Evolutionary conservation across 345 rosid genomes (phyloP).

Genomic region (Citrus sinensis): DNA sequence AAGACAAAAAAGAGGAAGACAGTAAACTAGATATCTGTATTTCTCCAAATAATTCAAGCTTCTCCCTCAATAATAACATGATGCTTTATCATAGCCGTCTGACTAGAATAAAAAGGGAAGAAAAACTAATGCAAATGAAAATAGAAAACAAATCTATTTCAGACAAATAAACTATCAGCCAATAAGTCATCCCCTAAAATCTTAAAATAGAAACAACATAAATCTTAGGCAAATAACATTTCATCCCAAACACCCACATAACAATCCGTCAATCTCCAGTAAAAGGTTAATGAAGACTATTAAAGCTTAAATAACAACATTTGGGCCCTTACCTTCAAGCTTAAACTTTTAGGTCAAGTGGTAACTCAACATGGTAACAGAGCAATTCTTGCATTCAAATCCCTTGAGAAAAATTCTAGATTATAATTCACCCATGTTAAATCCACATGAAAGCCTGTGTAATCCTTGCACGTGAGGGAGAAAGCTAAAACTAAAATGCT

Average conservation of each 20-base stretch:
- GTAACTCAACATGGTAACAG: background rate
- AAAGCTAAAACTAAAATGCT: background rate
- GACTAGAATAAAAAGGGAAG: background rate
- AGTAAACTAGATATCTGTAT: background rate
- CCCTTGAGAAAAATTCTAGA: background rate
- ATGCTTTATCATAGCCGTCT: background rate
- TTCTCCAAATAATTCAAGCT: background rate
- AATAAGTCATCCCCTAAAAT: background rate
- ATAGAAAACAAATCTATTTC: background rate
- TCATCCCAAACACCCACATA: background rate
- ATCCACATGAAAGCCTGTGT: background rate
- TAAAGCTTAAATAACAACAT: background rate
- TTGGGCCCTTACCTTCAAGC: background rate
- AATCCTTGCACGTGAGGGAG: background rate
- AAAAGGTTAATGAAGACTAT: background rate
- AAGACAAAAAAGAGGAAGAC: background rate
- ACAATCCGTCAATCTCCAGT: background rate
- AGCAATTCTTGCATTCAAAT: background rate
- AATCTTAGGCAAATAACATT: background rate
- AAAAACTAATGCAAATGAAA: background rate
- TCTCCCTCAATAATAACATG: background rate
- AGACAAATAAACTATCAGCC: background rate
- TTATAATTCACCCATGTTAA: background rate
- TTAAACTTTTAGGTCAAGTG: background rate
- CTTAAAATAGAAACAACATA: background rate